A percentile compares a stretch with the other conserved stretches of the same genome.
Evolutionary conservation across 1,139 yeast genomes (phyloP).

Genomic region (Yamadazyma oceani): DNA sequence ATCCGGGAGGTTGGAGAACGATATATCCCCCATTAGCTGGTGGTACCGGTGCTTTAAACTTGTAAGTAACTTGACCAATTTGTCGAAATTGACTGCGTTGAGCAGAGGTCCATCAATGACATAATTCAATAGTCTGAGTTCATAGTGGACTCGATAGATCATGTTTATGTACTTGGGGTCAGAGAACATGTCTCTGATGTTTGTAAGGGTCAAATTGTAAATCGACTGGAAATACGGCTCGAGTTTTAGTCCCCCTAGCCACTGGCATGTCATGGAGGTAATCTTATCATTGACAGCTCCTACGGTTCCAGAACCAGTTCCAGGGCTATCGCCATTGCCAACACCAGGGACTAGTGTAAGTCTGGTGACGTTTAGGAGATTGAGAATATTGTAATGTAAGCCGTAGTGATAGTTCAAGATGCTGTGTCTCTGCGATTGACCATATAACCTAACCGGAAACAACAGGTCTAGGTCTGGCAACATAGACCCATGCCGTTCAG

Average conservation of each 20-base stretch:
- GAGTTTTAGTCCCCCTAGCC: not conserved
- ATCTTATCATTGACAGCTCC: too few relatives aligned
- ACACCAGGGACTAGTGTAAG: too few relatives aligned
- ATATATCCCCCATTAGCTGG: slow-evolving; percentile 9
- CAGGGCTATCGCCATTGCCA: too few relatives aligned
- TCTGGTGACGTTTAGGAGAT: not conserved
- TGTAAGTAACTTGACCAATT: slow-evolving; percentile 3
- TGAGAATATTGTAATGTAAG: not conserved
- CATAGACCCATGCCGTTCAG: too few relatives aligned
- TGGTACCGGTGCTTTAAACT: slow-evolving; percentile 11
- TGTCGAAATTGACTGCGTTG: not conserved
- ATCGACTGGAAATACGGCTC: slow-evolving; percentile 1
- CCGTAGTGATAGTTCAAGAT: not conserved
- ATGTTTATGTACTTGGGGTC: slow-evolving; percentile 5
- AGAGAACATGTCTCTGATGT: not conserved
- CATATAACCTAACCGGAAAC: not conserved
- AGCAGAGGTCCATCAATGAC: slow-evolving; percentile 9
- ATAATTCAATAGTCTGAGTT: slow-evolving; percentile 14
- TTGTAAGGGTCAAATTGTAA: not conserved
- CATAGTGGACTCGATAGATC: slow-evolving; percentile 12
- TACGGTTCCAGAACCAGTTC: too few relatives aligned
- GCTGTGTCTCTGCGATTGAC: not conserved
- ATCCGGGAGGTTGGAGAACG: slow-evolving; percentile 7
- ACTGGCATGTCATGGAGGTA: too few relatives aligned
- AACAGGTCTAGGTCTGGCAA: not conserved